Evolutionary conservation across 1,139 yeast species (phyloP).

Genomic region (Scheffersomyces lignicola): DNA sequence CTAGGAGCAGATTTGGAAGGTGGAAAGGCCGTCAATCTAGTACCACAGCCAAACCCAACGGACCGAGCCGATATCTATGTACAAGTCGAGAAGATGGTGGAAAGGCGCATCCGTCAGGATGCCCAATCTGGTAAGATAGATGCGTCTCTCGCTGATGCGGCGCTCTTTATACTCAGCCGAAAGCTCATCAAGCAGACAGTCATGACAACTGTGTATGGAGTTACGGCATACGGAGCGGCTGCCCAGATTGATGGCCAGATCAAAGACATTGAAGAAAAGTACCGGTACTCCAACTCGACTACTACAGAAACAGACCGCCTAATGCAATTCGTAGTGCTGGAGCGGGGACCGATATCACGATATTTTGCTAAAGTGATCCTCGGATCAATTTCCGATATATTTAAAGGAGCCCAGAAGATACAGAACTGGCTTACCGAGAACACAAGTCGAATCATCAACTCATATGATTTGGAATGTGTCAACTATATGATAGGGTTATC

Average conservation of each 20-base stretch:
- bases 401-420: constrained; percentile 32
- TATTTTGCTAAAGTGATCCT: constrained; percentile 30
- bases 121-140: constrained; percentile 3
- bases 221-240: constrained; percentile 38
- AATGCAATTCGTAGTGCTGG: constrained; percentile 8
- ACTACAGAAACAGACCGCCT: too few species aligned
- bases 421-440: constrained; percentile 40
- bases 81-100: constrained; percentile 31
- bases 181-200: constrained; percentile 45
- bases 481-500: constrained; percentile 10
- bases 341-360: too few species aligned
- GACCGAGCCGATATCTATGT: constrained; percentile 36
- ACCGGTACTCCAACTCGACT: neutral
- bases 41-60: constrained; percentile 16
- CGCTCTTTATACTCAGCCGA: constrained; percentile 20
- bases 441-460: constrained; percentile 27
- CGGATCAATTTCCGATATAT: constrained; percentile 33
- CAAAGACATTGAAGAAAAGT: constrained; percentile 19
- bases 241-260: constrained; percentile 31
- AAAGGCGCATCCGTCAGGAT: constrained; percentile 17
- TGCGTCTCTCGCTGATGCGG: constrained; percentile 3
- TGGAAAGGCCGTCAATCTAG: constrained; percentile 39
- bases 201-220: constrained; percentile 52
- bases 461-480: constrained; percentile 25
- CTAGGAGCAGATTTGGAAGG: constrained; percentile 38